Conservation (phyloP, 495 filamentous ascomycete genomes). For the Astrocystis sublimbata region DNA sequence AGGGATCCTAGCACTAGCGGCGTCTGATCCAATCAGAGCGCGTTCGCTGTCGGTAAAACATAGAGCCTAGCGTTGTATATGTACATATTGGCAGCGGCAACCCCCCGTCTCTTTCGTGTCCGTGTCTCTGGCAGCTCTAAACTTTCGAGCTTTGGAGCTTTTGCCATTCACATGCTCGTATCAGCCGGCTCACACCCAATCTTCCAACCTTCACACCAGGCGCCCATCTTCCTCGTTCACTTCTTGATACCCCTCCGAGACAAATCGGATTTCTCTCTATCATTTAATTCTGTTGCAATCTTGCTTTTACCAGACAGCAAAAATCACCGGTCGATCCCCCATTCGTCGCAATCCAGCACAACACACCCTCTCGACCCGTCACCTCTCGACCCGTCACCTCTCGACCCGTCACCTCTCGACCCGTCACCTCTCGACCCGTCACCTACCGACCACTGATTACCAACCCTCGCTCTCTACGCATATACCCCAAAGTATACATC, state of each 20-base stretch:
- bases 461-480: not conserved
- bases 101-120: conserved; percentile 26
- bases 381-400: too few species aligned
- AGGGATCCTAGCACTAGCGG: not conserved
- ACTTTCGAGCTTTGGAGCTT: conserved; percentile 5
- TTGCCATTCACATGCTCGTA: not conserved
- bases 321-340: too few species aligned
- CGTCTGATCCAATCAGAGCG: conserved; percentile 18
- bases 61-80: conserved; percentile 36
- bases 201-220: too few species aligned
- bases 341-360: conserved; percentile 4
- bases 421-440: too few species aligned
- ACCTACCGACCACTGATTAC: too few species aligned
- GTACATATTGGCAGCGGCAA: conserved; percentile 26
- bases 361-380: not conserved
- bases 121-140: not conserved
- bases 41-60: conserved; percentile 23
- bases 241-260: conserved; percentile 29
- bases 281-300: conserved; percentile 12
- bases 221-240: conserved; percentile 23
- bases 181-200: too few species aligned
- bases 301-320: not conserved
- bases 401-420: too few species aligned
- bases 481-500: not conserved
- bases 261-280: conserved; percentile 8